A percentile compares a stretch with the other conserved stretches of the same genome.
These are phyloP conservation scores for Oropetium thomaeum DNA, from an alignment of 176 grass and related monocot genomes.

Conservation along the genomic window DNA sequence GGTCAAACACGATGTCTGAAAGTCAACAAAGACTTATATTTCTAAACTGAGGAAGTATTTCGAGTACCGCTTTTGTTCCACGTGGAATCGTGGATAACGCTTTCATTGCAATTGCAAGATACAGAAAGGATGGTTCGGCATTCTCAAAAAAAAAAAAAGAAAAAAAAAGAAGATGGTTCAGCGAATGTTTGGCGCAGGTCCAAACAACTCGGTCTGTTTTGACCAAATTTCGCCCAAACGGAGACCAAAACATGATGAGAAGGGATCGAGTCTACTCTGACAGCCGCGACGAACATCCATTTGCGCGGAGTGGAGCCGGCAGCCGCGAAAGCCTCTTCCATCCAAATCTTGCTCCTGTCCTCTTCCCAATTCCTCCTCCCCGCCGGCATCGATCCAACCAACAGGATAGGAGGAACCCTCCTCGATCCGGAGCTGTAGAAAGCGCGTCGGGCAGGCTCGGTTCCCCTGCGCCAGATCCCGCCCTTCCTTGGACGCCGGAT, in stretches of 20 bases:
- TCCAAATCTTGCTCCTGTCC: conserved; percentile 4
- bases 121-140: no score
- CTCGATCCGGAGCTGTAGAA: neutral
- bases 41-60: no score
- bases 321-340: neutral
- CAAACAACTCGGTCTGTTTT: neutral
- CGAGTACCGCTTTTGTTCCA: no score
- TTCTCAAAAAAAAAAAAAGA: neutral
- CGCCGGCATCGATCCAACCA: neutral
- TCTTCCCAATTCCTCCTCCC: conserved; percentile 12
- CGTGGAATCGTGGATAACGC: no score
- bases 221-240: neutral
- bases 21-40: no score
- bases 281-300: neutral
- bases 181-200: neutral
- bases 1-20: no score
- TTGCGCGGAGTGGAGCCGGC: neutral
- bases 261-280: conserved; percentile 5
- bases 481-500: neutral
- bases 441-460: neutral
- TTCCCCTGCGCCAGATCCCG: conserved; percentile 23
- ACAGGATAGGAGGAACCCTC: neutral
- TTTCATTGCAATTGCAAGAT: neutral
- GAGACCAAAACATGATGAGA: neutral
- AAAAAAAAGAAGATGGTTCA: neutral